Evolutionary conservation across 768 basidiomycete genomes (phyloP).

Genomic region (Suillus weaverae): DNA sequence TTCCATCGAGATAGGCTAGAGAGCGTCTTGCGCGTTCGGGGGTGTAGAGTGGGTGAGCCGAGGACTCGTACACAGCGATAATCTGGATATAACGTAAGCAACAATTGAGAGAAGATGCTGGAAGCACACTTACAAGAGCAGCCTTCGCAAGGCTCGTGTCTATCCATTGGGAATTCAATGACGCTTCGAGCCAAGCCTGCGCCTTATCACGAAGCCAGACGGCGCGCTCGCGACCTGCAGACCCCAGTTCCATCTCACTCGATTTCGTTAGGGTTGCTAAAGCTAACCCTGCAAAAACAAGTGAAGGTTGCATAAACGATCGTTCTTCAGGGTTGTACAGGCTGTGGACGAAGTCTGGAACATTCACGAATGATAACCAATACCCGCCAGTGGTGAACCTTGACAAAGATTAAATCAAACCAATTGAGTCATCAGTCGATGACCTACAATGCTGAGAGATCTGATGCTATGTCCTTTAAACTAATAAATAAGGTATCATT

Average conservation of each 20-base stretch:
- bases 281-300: conserved; percentile 68
- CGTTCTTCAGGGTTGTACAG: conserved; percentile 55
- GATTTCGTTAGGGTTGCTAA: conserved; percentile 73
- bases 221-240: conserved; percentile 56
- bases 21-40: conserved; percentile 53
- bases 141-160: conserved; percentile 72
- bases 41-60: conserved; percentile 66
- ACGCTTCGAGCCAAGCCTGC: conserved; percentile 50
- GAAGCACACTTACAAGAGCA: conserved; percentile 51
- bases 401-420: conserved; percentile 12
- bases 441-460: conserved; percentile 54
- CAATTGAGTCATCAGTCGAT: neutral
- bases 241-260: conserved; percentile 60
- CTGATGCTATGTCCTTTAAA: conserved; percentile 47
- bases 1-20: conserved; percentile 59
- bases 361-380: conserved; percentile 69
- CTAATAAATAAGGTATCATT: conserved; percentile 28
- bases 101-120: neutral
- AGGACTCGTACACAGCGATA: conserved; percentile 75
- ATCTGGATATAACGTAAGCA: conserved; percentile 46
- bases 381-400: conserved; percentile 67
- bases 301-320: conserved; percentile 63
- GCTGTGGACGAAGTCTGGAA: conserved; percentile 51
- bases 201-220: conserved; percentile 58
- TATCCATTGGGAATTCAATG: conserved; percentile 51